Evolutionary conservation across 352 stramenopile species (phyloP), one percentile per base, ranked within the genome.

Genomic region (Pythium plurisporium): DNA sequence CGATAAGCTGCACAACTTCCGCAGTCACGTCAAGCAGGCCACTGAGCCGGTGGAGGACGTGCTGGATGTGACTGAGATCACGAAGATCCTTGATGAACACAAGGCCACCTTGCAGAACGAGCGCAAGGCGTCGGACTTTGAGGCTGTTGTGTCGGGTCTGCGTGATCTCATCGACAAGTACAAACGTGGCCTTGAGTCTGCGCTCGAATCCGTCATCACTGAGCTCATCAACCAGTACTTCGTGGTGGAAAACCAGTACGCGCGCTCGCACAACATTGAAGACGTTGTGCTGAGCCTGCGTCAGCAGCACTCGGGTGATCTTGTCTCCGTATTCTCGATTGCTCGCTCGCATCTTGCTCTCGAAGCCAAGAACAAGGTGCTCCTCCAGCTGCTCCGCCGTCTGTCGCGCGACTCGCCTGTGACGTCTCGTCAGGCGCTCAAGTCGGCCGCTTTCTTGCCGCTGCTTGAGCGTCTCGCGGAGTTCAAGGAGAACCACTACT

Each of bases 321-420:
- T 96, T 44, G 63, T 63, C 33, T 72, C 71, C 36, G 82, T 98
- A 4, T 94, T 96, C 40, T 69, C 87, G 29, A 92, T 98, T 33
- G 96, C 91, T 44, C 88, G 95, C 33, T 88, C 94, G 15, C 95
- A 99, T 79, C 68, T 87, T 33, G 82, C 93, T 38, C 66, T 99
- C 7, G 72, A 94, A 31, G 83, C 73, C 50, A 89, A 91, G 67
- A 94, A 91, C 74, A 86, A 85, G 59, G 65, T 92, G 60, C 60
- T 95, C 53, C 63, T 95, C 14, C 67, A 89, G 53, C 67, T 94
- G n/a, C 69, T 94, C 6, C 53, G 48, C 3, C 72, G 85, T 42
- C 71, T 94, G 58, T 61, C 77, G 20, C 67, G 65, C 3, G 69
- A 66, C 27, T 68, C 67, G 22, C 41, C 69, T 23, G 55, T 60